A percentile compares a stretch with the other conserved stretches of the same genome.
These are phyloP conservation scores for Corchorus capsularis DNA, from an alignment of 345 rosid genomes.

Conservation along the genomic window DNA sequence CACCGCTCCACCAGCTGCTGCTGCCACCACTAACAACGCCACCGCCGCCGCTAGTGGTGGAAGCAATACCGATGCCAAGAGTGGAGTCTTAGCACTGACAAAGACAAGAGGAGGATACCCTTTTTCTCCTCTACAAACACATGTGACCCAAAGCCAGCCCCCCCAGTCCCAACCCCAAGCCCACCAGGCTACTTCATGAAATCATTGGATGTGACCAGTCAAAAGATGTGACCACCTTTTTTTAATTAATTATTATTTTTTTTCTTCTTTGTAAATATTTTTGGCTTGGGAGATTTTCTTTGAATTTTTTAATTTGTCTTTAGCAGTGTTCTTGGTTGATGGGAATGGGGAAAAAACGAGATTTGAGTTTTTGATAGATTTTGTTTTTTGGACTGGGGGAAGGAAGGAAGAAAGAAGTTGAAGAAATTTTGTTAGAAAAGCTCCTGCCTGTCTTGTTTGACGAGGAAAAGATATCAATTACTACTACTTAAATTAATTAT, in stretches of 20 bases:
- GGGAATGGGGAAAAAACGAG: background rate
- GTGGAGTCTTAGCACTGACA: slow-evolving; percentile 21
- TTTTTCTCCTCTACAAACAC: slow-evolving; percentile 26
- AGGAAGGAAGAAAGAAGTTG: background rate
- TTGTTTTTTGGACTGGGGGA: slow-evolving; percentile 18
- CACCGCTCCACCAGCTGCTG: slow-evolving; percentile 28
- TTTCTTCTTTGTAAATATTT: slow-evolving; percentile 19
- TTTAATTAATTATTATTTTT: background rate
- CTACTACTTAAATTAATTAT: no score
- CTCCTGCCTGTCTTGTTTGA: background rate
- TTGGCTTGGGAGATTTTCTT: slow-evolving; percentile 21
- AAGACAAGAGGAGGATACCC: slow-evolving; percentile 35
- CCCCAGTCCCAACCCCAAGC: slow-evolving; percentile 21
- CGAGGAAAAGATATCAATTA: background rate
- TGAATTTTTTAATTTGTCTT: background rate
- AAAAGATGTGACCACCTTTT: background rate
- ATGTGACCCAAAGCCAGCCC: slow-evolving; percentile 24
- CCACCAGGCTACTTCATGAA: slow-evolving; percentile 37
- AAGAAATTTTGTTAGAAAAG: slow-evolving; percentile 19
- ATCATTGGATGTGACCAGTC: background rate
- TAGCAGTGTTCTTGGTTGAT: slow-evolving; percentile 10
- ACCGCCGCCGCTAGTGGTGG: background rate
- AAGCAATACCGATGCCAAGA: background rate
- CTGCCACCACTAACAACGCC: slow-evolving; percentile 14
- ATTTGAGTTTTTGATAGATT: slow-evolving; percentile 16